phyloP scores from a whole-genome alignment of 148 eudicot genomes.

The Dysphania ambrosioides region DNA sequence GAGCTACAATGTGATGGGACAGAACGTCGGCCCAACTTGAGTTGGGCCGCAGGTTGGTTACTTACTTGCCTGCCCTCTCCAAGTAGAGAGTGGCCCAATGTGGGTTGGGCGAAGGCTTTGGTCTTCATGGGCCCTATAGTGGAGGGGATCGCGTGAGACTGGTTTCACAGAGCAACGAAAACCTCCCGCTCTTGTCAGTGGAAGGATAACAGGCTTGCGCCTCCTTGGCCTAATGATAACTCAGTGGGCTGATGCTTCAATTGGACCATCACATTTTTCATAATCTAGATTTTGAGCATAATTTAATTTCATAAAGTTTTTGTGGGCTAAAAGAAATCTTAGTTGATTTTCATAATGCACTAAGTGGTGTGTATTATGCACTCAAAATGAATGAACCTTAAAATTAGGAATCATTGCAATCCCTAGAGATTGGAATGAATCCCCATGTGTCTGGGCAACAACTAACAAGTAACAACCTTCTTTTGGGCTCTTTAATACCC shows the following conservation, averaged over 20 bases:
- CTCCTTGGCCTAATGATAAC: neutral
- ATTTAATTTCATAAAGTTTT: no score
- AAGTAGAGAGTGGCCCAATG: slow-evolving; percentile 24
- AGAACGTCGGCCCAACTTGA: neutral
- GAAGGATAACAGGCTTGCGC: slow-evolving; percentile 15
- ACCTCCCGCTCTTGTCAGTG: slow-evolving; percentile 3
- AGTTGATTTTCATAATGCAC: no score
- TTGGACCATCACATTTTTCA: neutral
- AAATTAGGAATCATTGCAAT: neutral
- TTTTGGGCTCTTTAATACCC: neutral
- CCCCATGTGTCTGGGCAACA: neutral
- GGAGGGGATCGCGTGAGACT: neutral
- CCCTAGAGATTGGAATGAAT: neutral
- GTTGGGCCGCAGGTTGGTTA: neutral
- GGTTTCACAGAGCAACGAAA: neutral
- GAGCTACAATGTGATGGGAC: slow-evolving; percentile 14
- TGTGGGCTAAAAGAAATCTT: no score
- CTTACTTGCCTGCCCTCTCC: slow-evolving; percentile 8
- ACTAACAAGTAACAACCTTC: neutral
- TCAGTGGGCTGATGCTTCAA: neutral
- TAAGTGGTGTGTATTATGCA: no score
- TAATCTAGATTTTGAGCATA: no score
- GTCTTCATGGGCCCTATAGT: neutral
- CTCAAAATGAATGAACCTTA: no score
- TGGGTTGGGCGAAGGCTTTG: slow-evolving; percentile 3